Conservation (phyloP, 331 rosid genomes). For the Saraca asoca region DNA sequence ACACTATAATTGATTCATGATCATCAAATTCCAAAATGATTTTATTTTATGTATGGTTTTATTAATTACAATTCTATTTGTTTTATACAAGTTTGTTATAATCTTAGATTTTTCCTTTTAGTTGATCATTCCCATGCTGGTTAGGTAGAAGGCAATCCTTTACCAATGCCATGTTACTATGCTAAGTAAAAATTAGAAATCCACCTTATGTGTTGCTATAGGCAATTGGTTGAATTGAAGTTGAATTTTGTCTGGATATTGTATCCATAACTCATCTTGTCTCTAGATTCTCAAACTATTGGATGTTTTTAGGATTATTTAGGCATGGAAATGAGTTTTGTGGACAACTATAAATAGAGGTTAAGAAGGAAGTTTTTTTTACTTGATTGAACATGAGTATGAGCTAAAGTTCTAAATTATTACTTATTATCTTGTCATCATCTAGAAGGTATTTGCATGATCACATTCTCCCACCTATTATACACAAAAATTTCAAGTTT, state of each 20-base stretch:
- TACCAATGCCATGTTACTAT: no score
- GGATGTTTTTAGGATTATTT: not conserved
- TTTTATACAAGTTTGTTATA: no score
- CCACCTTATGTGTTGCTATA: not conserved
- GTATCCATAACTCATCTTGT: not conserved
- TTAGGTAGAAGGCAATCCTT: no score
- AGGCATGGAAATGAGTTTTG: not conserved
- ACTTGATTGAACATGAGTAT: conserved; percentile 1
- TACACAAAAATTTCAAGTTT: conserved; percentile 89
- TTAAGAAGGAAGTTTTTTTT: no score
- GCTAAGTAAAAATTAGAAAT: no score
- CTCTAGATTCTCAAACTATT: not conserved
- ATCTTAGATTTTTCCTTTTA: no score
- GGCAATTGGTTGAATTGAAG: not conserved
- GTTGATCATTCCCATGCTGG: no score
- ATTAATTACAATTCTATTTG: no score
- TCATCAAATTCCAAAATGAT: no score
- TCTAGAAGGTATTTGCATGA: conserved; percentile 79
- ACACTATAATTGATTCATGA: no score
- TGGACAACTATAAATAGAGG: not conserved
- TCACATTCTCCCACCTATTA: conserved; percentile 72
- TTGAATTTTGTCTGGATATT: not conserved
- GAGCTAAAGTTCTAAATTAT: conserved; percentile 32
- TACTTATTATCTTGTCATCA: conserved; percentile 39
- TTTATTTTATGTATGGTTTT: no score